These are phyloP conservation scores for Penicillium sp. DNA, from an alignment of 2,329 filamentous ascomycete genomes.

Conservation along the genomic window DNA sequence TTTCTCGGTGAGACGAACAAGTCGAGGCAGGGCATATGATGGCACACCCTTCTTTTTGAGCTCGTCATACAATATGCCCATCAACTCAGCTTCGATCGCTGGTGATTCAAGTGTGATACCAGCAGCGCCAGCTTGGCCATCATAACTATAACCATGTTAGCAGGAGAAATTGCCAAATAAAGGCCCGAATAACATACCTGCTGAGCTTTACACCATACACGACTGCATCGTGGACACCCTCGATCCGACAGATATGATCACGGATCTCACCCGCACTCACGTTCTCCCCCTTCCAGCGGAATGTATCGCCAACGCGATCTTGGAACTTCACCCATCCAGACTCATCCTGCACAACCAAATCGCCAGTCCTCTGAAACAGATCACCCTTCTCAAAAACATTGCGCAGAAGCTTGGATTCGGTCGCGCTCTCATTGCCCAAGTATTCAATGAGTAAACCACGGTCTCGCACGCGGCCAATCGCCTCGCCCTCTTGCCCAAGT, in stretches of 20 bases:
- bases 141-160: constrained; percentile 39
- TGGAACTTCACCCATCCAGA: constrained; percentile 50
- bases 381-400: constrained; percentile 52
- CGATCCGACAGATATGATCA: constrained; percentile 46
- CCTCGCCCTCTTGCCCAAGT: constrained; percentile 48
- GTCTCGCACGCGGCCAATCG: constrained; percentile 46
- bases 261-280: constrained; percentile 50
- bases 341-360: constrained; percentile 45
- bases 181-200: constrained; percentile 30
- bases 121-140: constrained; percentile 52
- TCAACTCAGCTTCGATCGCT: constrained; percentile 37
- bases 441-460: constrained; percentile 46
- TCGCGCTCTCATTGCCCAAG: constrained; percentile 44
- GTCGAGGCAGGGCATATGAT: constrained; percentile 48
- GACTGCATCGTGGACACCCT: constrained; percentile 46
- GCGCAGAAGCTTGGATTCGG: constrained; percentile 46
- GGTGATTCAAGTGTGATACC: constrained; percentile 45
- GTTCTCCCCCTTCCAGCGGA: constrained; percentile 49
- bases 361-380: constrained; percentile 49
- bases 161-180: not conserved
- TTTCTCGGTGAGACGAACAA: constrained; percentile 50
- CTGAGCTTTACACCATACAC: constrained; percentile 48
- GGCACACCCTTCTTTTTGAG: constrained; percentile 50
- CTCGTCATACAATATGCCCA: constrained; percentile 37
- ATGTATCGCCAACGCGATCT: constrained; percentile 46